These are phyloP conservation scores for Xerocomellus intermedius DNA, from an alignment of 768 basidiomycete genomes.

Conservation along the genomic window DNA sequence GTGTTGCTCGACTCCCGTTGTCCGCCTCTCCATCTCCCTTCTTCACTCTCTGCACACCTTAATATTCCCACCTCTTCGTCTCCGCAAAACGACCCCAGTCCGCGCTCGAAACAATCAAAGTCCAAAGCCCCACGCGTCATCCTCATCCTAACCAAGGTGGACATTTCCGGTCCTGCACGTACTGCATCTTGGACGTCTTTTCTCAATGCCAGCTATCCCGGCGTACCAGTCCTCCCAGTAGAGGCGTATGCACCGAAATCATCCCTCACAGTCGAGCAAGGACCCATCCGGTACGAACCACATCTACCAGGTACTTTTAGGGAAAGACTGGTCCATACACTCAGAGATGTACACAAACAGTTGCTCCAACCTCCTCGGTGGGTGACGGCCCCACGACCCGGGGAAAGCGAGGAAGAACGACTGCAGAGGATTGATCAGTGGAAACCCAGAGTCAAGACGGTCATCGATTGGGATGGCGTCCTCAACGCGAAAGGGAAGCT, in stretches of 20 bases:
- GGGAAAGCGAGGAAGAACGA: slow-evolving; percentile 43
- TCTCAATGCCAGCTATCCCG: slow-evolving; percentile 53
- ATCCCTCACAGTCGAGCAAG: slow-evolving; percentile 34
- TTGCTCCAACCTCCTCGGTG: slow-evolving; percentile 66
- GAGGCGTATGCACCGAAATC: slow-evolving; percentile 68
- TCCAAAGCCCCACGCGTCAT: slow-evolving; percentile 39
- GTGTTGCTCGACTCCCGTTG: slow-evolving; percentile 88
- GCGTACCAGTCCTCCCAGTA: slow-evolving; percentile 64
- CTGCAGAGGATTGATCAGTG: slow-evolving; percentile 55
- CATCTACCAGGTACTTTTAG: slow-evolving; percentile 67
- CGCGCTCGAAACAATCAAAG: slow-evolving; percentile 34
- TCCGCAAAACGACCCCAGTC: not conserved
- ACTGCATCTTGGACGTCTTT: slow-evolving; percentile 65
- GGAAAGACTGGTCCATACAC: slow-evolving; percentile 58
- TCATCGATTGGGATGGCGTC: slow-evolving; percentile 75
- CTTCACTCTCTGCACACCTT: slow-evolving; percentile 71
- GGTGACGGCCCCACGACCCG: slow-evolving; percentile 37
- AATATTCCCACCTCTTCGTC: slow-evolving; percentile 8
- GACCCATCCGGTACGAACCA: slow-evolving; percentile 54
- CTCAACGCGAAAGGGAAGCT: slow-evolving; percentile 42
- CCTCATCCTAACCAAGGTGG: slow-evolving; percentile 84
- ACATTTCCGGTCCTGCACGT: slow-evolving; percentile 70
- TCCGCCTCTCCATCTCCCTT: slow-evolving; percentile 82
- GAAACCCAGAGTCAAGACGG: slow-evolving; percentile 60
- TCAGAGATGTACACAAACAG: slow-evolving; percentile 63